A percentile compares a stretch with the other conserved stretches of the same genome.
Conservation (phyloP, 192 early-diverging fungal species). For the Coemansia sp. region DNA sequence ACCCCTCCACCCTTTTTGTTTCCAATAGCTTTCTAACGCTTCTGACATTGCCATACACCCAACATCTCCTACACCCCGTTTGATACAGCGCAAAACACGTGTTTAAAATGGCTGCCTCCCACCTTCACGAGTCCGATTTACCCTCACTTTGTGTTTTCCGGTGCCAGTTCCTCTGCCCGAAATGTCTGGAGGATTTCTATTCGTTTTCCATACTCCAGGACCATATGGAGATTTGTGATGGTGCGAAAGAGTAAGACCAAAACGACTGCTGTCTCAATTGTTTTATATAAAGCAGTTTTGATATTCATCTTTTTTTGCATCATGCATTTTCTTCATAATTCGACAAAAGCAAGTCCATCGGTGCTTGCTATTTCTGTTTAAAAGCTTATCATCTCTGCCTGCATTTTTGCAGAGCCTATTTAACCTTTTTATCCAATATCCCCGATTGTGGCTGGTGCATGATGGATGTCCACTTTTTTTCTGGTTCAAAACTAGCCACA, state of each 20-base stretch:
- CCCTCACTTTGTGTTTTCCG: slow-evolving; percentile 35
- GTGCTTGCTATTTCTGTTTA: neutral
- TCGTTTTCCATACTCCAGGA: slow-evolving; percentile 24
- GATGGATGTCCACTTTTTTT: neutral
- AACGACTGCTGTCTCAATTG: neutral
- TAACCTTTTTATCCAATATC: slow-evolving; percentile 7
- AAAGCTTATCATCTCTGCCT: too few species aligned
- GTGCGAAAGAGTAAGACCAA: neutral
- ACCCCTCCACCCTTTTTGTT: neutral
- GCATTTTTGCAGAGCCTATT: neutral
- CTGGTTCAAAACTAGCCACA: too few species aligned
- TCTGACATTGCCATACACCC: too few species aligned
- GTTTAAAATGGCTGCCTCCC: slow-evolving; percentile 33
- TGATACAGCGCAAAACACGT: too few species aligned
- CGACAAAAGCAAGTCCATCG: neutral
- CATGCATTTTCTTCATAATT: neutral
- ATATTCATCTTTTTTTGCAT: neutral
- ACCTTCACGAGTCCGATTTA: slow-evolving; percentile 14
- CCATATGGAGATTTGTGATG: slow-evolving; percentile 34
- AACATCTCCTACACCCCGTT: too few species aligned
- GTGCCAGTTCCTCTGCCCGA: slow-evolving; percentile 36
- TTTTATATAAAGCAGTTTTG: neutral
- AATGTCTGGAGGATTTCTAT: slow-evolving; percentile 32
- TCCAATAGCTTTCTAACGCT: neutral
- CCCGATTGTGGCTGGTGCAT: slow-evolving; percentile 8